Percentiles rank a stretch among this genome's conserved stretches.
Evolutionary conservation across 2,329 filamentous ascomycete genomes (phyloP).

Genomic region (Xylariaceae sp.): DNA sequence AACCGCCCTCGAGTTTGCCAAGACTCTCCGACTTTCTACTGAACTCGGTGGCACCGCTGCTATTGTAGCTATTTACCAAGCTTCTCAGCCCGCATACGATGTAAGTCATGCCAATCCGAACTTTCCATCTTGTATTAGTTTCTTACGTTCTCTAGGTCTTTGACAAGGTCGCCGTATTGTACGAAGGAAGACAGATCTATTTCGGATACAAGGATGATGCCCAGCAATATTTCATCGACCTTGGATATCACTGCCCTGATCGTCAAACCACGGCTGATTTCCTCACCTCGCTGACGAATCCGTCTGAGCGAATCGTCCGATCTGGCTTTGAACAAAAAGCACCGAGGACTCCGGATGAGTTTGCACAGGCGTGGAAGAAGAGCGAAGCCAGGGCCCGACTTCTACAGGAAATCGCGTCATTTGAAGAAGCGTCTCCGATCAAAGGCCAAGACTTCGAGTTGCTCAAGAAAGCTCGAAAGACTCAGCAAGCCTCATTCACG

Average conservation of each 20-base stretch:
- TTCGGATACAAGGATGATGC: slow-evolving; percentile 63
- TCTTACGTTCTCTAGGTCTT: slow-evolving; percentile 4
- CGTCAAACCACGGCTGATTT: slow-evolving; percentile 72
- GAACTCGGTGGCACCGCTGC: slow-evolving; percentile 34
- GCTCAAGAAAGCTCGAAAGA: slow-evolving; percentile 16
- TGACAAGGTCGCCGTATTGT: slow-evolving; percentile 42
- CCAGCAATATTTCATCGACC: slow-evolving; percentile 61
- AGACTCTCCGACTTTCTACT: neutral
- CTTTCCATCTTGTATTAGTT: too few relatives aligned
- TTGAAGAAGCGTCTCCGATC: slow-evolving; percentile 6
- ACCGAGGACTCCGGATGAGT: slow-evolving; percentile 62
- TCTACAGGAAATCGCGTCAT: neutral
- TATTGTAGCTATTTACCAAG: slow-evolving; percentile 17
- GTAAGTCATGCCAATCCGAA: slow-evolving; percentile 4
- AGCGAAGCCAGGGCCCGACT: neutral
- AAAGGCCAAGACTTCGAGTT: slow-evolving; percentile 11
- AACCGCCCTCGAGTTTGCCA: neutral
- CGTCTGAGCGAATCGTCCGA: slow-evolving; percentile 62
- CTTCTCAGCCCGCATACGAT: slow-evolving; percentile 11
- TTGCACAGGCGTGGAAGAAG: slow-evolving; percentile 32
- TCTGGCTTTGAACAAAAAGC: slow-evolving; percentile 58
- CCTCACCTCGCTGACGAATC: slow-evolving; percentile 64
- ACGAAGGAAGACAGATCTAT: slow-evolving; percentile 60
- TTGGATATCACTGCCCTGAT: slow-evolving; percentile 62
- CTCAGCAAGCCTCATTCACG: slow-evolving; percentile 19